Evolutionary conservation across 257 asterid species (phyloP).

Genomic region (Cinchona pubescens): DNA sequence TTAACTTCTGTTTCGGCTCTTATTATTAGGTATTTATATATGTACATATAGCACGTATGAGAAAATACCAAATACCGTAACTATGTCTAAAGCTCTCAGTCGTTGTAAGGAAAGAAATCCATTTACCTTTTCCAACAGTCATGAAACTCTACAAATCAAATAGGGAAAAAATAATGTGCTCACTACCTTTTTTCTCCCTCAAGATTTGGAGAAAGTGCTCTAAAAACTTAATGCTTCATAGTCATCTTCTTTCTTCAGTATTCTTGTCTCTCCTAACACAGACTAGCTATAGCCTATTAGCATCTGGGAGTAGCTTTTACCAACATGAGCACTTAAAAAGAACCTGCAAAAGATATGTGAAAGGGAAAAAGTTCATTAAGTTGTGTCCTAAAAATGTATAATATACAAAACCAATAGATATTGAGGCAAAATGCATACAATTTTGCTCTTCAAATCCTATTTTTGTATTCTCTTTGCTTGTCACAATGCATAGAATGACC

Average conservation of each 20-base stretch:
- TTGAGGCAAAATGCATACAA: no score
- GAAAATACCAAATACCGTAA: no score
- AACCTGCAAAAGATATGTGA: conserved; percentile 7
- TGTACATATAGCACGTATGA: no score
- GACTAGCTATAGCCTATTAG: neutral
- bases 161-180: neutral
- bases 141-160: neutral
- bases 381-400: neutral
- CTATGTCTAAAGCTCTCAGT: neutral
- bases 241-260: neutral
- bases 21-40: no score
- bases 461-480: no score
- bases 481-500: neutral
- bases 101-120: neutral
- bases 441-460: neutral
- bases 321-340: conserved; percentile 17
- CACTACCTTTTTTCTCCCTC: neutral
- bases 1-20: no score
- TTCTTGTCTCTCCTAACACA: neutral
- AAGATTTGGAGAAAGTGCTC: neutral
- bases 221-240: neutral
- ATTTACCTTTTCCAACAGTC: neutral
- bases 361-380: neutral
- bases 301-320: neutral
- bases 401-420: neutral